A percentile compares a stretch with the other conserved stretches of the same genome.
Evolutionary conservation across 2,329 filamentous ascomycete species (phyloP).

Genomic region (Penicillium sp.): DNA sequence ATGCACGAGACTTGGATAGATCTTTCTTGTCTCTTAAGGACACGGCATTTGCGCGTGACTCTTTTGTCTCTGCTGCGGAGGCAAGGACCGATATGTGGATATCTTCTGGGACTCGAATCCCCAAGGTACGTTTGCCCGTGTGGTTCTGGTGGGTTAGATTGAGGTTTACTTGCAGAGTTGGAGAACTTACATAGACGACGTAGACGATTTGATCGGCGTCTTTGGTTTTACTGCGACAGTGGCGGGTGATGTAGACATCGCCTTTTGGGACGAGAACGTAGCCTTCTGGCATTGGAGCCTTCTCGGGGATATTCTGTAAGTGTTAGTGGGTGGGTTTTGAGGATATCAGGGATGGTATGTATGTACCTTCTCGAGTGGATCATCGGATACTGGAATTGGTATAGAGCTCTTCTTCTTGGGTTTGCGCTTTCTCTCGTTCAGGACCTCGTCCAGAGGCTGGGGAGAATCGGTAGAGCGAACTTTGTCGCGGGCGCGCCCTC

Average conservation of each 20-base stretch:
- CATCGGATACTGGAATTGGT: slow-evolving; percentile 23
- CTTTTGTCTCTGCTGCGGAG: slow-evolving; percentile 42
- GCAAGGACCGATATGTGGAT: slow-evolving; percentile 42
- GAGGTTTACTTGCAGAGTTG: neutral
- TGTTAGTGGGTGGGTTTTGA: neutral
- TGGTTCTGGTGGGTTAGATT: slow-evolving; percentile 24
- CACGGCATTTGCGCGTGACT: slow-evolving; percentile 43
- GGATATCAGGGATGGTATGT: neutral
- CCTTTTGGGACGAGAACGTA: slow-evolving; percentile 47
- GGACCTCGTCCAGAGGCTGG: slow-evolving; percentile 2
- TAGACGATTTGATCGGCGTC: slow-evolving; percentile 34
- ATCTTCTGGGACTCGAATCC: slow-evolving; percentile 45
- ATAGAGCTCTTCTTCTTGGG: slow-evolving; percentile 5
- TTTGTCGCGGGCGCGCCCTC: slow-evolving; percentile 5
- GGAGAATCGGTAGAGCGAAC: neutral
- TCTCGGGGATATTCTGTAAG: slow-evolving; percentile 34
- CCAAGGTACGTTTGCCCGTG: slow-evolving; percentile 35
- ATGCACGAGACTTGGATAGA: slow-evolving; percentile 22
- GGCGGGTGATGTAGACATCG: slow-evolving; percentile 45
- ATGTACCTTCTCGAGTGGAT: slow-evolving; percentile 33
- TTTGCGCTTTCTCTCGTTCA: slow-evolving; percentile 4
- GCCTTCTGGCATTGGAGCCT: slow-evolving; percentile 26
- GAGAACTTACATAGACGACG: slow-evolving; percentile 37
- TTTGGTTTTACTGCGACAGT: slow-evolving; percentile 42
- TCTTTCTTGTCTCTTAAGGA: slow-evolving; percentile 38